These are phyloP conservation scores for Boletus sp. DNA, from an alignment of 768 basidiomycete genomes.

Conservation along the genomic window DNA sequence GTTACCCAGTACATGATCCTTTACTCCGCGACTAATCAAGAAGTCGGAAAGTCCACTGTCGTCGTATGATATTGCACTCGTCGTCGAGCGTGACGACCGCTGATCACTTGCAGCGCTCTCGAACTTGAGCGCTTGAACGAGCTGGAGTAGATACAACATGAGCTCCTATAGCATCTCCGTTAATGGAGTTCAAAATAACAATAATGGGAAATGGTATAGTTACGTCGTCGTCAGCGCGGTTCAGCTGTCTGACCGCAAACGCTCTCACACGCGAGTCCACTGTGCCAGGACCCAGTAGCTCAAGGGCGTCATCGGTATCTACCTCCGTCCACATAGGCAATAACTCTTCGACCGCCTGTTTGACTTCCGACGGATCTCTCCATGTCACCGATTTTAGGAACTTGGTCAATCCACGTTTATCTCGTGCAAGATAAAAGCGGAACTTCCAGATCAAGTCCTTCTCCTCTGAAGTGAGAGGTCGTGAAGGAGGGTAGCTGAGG, in stretches of 20 bases:
- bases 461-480: conserved; percentile 81
- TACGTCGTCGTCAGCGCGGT: conserved; percentile 92
- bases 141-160: conserved; percentile 85
- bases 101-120: conserved; percentile 80
- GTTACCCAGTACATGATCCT: conserved; percentile 83
- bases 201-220: conserved; percentile 18
- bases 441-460: conserved; percentile 99
- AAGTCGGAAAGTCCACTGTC: conserved; percentile 94
- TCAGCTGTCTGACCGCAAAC: conserved; percentile 90
- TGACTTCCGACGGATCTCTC: conserved; percentile 94
- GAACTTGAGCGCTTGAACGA: conserved; percentile 97
- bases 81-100: conserved; percentile 65
- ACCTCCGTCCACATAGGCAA: conserved; percentile 97
- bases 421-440: conserved; percentile 92
- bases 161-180: conserved; percentile 61
- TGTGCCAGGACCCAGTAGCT: conserved; percentile 85
- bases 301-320: conserved; percentile 94
- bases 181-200: background rate
- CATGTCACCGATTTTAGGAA: conserved; percentile 98
- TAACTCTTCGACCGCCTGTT: conserved; percentile 95
- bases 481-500: conserved; percentile 87
- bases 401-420: conserved; percentile 93
- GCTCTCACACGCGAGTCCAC: conserved; percentile 90
- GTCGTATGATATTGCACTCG: conserved; percentile 78
- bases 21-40: conserved; percentile 78